Base-by-base conservation (phyloP, 192 early-diverging fungal genomes). In the Helicostylum pulchrum region DNA sequence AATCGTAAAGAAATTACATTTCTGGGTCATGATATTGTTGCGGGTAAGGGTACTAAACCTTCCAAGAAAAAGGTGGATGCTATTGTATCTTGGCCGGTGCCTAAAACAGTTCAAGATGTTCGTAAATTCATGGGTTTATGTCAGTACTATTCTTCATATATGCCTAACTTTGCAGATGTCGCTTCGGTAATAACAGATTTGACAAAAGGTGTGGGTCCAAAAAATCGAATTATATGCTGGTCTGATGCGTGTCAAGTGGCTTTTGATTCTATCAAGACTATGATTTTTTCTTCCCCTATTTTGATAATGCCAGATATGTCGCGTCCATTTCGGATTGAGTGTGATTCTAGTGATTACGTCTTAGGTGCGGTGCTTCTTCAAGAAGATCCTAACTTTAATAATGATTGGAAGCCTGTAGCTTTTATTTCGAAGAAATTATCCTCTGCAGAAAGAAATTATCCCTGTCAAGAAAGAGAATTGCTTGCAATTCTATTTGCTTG, bases 371-470 rank as follows among this genome's bases (percentile, higher is more conserved):
- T 62, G 2, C 44, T 61, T 2, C 7, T 39, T 2, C 45, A 61
- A 12, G 12, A 12, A 17, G 55, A 19, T 15, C 47, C 54, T 48
- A 39, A 46, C 6, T 11, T 47, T 14, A 31, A 47, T 9, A 44
- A 32, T 3, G 4, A 46, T 0, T 53, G 77, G 23, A 53, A 57
- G 4, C 76, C 76, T 0, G 32, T 73, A 0, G 76, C 71, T 1
- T 77, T 58, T 59, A 64, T 69, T 45, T 73, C 71, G 12, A 61
- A 62, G 43, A 77, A 77, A 30, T 53, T 73, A 23, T 59, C 53
- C 2, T 11, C 46, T 11, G 76, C 67, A 59, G 26, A 69, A 64
- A 14, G 50, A 31, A 71, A 73, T 19, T 73, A 71, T 36, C 66
- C 69, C 7, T 20, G 39, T 15, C 62, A 64, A 64, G 36, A 64